Base-by-base conservation (phyloP, 2,329 filamentous ascomycete genomes). In the Botrytis elliptica region DNA sequence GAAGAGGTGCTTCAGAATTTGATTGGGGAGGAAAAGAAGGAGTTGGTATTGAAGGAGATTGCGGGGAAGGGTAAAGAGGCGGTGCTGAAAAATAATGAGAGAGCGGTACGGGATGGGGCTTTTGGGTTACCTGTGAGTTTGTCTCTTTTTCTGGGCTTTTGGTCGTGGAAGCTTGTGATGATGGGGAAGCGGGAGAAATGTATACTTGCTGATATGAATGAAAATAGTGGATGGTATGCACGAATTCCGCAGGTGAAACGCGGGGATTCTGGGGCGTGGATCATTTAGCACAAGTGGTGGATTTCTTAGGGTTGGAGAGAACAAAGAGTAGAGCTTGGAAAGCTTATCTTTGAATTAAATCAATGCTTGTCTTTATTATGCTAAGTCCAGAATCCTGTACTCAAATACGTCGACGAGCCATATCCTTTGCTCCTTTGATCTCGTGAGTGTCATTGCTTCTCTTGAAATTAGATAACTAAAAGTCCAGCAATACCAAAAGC, bases 141-240 rank as follows among this genome's bases (percentile, higher is more conserved):
- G 1, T n/a, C 2, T 52, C n/a, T 44, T 18, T 12, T 16, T 1
- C 22, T 46, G 25, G 38, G n/a, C 4, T 22, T 10, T 29, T 46
- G n/a, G 8, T 46, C 1, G 18, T 22, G 42, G 40, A 44, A 7
- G 4, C 14, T 4, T 18, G 52, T 3, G 14, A 33, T 57, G 25
- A 20, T 12, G 10, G 16, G 38, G 40, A 8, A 46, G 7, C 9
- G n/a, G 18, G 20, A 9, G 3, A n/a, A 22, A 22, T 40, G 36
- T 8, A 29, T 33, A 22, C 1, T 29, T 68, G 36, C 49, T 68
- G n/a, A 68, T 7, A 9, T 5, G 16, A 29, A 22, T 18, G 10
- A 20, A 44, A 14, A 22, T 10, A 57, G 65, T 68, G 65, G 65
- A 68, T 68, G 36, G n/a, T 68, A 33, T 68, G 49, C 9, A 68